Conservation (phyloP, 768 basidiomycete genomes). For the Tricholoma saponaceum region DNA sequence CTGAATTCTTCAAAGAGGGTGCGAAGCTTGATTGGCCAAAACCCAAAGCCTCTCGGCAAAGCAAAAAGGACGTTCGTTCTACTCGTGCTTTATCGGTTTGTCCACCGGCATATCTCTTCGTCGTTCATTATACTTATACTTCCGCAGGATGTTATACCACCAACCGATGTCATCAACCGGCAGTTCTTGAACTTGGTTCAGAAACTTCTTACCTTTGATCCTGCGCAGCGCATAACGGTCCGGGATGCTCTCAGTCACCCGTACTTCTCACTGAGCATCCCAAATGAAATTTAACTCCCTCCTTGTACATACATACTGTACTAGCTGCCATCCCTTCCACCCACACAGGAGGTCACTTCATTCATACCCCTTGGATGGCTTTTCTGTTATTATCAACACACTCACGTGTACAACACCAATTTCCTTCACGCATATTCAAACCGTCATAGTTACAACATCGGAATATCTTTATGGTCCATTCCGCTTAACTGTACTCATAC, state of each 20-base stretch:
- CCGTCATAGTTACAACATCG: background rate
- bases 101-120: conserved; percentile 1
- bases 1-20: conserved; percentile 91
- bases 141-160: conserved; percentile 80
- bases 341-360: conserved; percentile 1
- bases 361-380: conserved; percentile 20
- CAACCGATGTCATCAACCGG: conserved; percentile 65
- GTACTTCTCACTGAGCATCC: conserved; percentile 71
- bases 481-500: background rate
- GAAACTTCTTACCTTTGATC: conserved; percentile 87
- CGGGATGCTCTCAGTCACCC: conserved; percentile 84
- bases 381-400: conserved; percentile 19
- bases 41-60: conserved; percentile 81
- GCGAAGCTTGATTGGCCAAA: conserved; percentile 90
- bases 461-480: conserved; percentile 4
- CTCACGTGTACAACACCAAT: conserved; percentile 18
- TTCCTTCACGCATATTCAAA: conserved; percentile 5
- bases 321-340: conserved; percentile 21
- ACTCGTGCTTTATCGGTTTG: conserved; percentile 73
- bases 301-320: conserved; percentile 18
- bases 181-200: conserved; percentile 87
- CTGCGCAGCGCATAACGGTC: conserved; percentile 82
- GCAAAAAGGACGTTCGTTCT: conserved; percentile 89
- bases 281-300: conserved; percentile 56
- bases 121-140: conserved; percentile 9